Percentiles rank a stretch among this genome's conserved stretches.
phyloP scores from a whole-genome alignment of 1,284 basidiomycete species.

The Ceratobasidium sp. region DNA sequence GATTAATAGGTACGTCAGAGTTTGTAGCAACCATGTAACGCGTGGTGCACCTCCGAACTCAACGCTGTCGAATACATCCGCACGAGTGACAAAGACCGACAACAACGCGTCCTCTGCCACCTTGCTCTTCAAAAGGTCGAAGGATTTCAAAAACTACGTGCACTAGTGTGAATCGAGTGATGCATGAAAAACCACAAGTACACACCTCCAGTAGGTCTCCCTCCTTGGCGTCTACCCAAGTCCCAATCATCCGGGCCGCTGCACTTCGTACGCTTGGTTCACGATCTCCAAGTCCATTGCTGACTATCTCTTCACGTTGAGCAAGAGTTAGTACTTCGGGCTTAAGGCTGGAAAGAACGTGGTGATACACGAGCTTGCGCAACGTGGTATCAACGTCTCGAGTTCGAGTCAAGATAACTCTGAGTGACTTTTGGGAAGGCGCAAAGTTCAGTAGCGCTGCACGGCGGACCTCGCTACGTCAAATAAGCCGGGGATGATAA shows the following conservation, averaged over 20 bases:
- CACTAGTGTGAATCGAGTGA: slow-evolving; percentile 19
- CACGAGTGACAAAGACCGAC: slow-evolving; percentile 65
- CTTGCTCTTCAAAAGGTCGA: slow-evolving; percentile 64
- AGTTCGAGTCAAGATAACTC: slow-evolving; percentile 77
- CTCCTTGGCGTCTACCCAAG: slow-evolving; percentile 72
- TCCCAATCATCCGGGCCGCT: slow-evolving; percentile 75
- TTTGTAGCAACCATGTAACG: background rate
- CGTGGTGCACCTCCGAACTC: slow-evolving; percentile 70
- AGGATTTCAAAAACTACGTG: slow-evolving; percentile 65
- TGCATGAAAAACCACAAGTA: background rate
- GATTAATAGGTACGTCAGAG: background rate
- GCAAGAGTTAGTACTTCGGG: slow-evolving; percentile 75
- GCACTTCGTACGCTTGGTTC: slow-evolving; percentile 83
- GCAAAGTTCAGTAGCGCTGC: slow-evolving; percentile 84
- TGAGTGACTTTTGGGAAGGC: slow-evolving; percentile 58
- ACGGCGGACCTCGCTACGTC: slow-evolving; percentile 83
- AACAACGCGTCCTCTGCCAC: slow-evolving; percentile 72
- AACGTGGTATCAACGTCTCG: slow-evolving; percentile 86
- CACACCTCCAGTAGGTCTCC: slow-evolving; percentile 56
- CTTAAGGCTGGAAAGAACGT: slow-evolving; percentile 63
- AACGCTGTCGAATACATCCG: slow-evolving; percentile 67
- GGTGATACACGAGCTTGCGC: slow-evolving; percentile 81
- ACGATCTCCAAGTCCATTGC: slow-evolving; percentile 86
- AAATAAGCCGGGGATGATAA: slow-evolving; percentile 15
- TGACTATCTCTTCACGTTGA: slow-evolving; percentile 79